Evolutionary conservation across 768 basidiomycete species (phyloP).

Genomic region (Calocera cornea): DNA sequence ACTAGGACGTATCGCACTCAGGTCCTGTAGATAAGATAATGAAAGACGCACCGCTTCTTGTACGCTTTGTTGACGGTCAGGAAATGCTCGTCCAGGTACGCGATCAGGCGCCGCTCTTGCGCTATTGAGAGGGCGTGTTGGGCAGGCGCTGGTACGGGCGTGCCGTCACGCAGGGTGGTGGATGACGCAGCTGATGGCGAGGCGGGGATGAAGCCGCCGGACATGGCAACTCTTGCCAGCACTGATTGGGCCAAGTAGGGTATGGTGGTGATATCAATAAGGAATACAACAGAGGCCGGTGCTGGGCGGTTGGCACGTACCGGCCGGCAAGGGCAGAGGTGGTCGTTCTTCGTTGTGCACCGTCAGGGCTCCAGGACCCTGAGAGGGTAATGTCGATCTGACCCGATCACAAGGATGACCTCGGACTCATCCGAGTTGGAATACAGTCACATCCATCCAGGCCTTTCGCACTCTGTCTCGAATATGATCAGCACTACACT

Average conservation of each 20-base stretch:
- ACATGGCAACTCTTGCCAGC: not conserved
- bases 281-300: not conserved
- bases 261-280: not conserved
- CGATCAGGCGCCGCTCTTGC: constrained; percentile 53
- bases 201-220: not conserved
- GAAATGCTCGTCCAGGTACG: constrained; percentile 52
- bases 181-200: not conserved
- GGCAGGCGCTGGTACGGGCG: not conserved
- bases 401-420: too few relatives aligned
- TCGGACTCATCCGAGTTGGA: too few relatives aligned
- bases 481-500: too few relatives aligned
- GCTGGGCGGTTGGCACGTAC: too few relatives aligned
- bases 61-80: constrained; percentile 51
- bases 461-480: too few relatives aligned
- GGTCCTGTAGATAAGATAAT: not conserved
- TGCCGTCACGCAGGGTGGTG: not conserved
- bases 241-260: not conserved
- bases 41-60: constrained; percentile 53
- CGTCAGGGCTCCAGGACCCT: too few relatives aligned
- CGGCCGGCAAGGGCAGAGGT: too few relatives aligned
- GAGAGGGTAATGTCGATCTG: too few relatives aligned
- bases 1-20: constrained; percentile 20
- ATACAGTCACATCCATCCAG: too few relatives aligned
- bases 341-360: too few relatives aligned
- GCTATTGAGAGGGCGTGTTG: constrained; percentile 30